Evolutionary conservation across 495 filamentous ascomycete species (phyloP).

Genomic region (Xylaria bambusicola): DNA sequence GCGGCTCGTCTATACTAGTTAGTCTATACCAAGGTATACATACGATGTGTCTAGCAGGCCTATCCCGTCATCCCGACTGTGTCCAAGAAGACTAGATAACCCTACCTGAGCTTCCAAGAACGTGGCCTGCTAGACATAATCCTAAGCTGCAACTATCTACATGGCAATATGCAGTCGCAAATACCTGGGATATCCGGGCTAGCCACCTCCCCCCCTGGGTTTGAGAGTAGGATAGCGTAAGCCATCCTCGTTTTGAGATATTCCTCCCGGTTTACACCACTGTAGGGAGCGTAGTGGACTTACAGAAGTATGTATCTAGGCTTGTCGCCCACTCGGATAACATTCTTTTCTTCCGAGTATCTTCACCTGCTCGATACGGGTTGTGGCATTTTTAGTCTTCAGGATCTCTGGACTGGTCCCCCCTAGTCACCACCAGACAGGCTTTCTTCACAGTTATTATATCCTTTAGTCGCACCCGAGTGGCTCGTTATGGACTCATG

Average conservation of each 20-base stretch:
- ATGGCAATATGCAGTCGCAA: not conserved
- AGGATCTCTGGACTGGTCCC: not conserved
- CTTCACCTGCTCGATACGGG: not conserved
- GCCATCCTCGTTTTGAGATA: not conserved
- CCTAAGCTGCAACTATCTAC: not conserved
- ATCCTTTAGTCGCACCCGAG: not conserved
- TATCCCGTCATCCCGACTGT: not conserved
- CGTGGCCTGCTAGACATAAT: slow-evolving; percentile 4
- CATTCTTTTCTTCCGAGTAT: not conserved
- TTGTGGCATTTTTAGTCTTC: not conserved
- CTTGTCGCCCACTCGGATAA: not conserved
- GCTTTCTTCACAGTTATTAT: not conserved
- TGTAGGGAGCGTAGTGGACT: too few species aligned
- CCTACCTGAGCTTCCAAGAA: not conserved
- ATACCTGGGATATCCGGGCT: too few species aligned
- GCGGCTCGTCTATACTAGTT: not conserved
- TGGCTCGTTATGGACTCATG: slow-evolving; percentile 6
- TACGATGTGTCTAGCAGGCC: too few species aligned
- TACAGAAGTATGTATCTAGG: too few species aligned
- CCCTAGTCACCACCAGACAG: not conserved
- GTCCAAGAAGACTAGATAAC: not conserved
- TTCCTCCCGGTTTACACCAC: slow-evolving; percentile 1
- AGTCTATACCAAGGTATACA: too few species aligned
- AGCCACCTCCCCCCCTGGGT: too few species aligned
- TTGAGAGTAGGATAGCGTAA: slow-evolving; percentile 3